These are phyloP conservation scores for Aquilaria agallochum DNA, from an alignment of 441 rosid species.

Conservation along the genomic window DNA sequence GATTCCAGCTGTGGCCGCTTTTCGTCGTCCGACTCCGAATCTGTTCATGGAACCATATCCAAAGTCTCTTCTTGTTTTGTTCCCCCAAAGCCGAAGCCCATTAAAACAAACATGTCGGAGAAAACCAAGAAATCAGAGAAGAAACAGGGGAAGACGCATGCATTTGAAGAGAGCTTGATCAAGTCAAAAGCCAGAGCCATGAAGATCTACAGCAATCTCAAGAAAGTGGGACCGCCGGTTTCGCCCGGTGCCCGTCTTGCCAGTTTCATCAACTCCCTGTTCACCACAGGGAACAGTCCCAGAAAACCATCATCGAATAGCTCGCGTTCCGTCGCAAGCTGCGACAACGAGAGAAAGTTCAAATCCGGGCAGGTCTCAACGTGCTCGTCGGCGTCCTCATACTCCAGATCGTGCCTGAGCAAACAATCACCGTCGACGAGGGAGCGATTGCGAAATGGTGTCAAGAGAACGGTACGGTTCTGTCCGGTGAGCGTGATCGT, in stretches of 20 bases:
- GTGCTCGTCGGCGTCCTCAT: slow-evolving; percentile 78
- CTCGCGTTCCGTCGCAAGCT: slow-evolving; percentile 24
- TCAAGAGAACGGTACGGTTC: slow-evolving; percentile 64
- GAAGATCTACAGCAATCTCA: slow-evolving; percentile 50
- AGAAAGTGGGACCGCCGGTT: slow-evolving; percentile 80
- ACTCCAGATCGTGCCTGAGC: slow-evolving; percentile 79
- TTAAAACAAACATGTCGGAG: slow-evolving; percentile 30
- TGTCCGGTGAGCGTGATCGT: slow-evolving; percentile 64
- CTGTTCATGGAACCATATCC: slow-evolving; percentile 34
- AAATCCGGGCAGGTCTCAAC: slow-evolving; percentile 44
- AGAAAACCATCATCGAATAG: slow-evolving; percentile 33
- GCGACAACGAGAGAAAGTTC: slow-evolving; percentile 28
- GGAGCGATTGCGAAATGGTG: slow-evolving; percentile 46
- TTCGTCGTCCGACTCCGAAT: slow-evolving; percentile 76
- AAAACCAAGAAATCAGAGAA: slow-evolving; percentile 34
- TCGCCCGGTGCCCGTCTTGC: slow-evolving; percentile 74
- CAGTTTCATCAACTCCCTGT: slow-evolving; percentile 72
- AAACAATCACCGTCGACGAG: slow-evolving; percentile 43
- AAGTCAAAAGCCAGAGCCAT: slow-evolving; percentile 56
- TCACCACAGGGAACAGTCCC: slow-evolving; percentile 42
- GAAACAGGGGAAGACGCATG: slow-evolving; percentile 32
- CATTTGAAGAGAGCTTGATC: slow-evolving; percentile 27
- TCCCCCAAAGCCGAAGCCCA: slow-evolving; percentile 50
- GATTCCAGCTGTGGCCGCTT: slow-evolving; percentile 68
- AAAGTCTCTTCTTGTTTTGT: slow-evolving; percentile 29